A percentile compares a stretch with the other conserved stretches of the same genome.
Conservation (phyloP, 805 yeast species). For the Nakazawaea ishiwadae region DNA sequence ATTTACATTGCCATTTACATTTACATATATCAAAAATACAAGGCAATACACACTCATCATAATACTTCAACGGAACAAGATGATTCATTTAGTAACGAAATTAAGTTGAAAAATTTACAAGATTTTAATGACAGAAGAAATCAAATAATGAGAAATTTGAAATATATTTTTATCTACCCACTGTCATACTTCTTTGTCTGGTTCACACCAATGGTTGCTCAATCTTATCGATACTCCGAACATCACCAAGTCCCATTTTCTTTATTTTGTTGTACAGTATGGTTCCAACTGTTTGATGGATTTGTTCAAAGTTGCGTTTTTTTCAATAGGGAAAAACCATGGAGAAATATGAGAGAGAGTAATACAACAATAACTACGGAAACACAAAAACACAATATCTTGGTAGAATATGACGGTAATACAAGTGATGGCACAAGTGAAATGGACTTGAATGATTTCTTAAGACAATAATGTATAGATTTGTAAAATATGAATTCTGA, state of each 20-base stretch:
- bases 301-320: constrained; percentile 72
- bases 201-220: constrained; percentile 72
- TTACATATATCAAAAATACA: constrained; percentile 59
- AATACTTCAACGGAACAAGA: constrained; percentile 24
- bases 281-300: constrained; percentile 77
- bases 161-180: constrained; percentile 78
- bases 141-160: constrained; percentile 71
- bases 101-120: no score
- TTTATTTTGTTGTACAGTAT: constrained; percentile 59
- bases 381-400: no score
- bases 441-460: neutral
- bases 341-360: neutral
- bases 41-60: neutral
- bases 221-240: constrained; percentile 51
- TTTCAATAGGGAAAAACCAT: constrained; percentile 72
- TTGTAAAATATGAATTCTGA: no score
- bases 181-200: constrained; percentile 73
- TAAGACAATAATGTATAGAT: neutral
- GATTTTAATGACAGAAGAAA: constrained; percentile 58
- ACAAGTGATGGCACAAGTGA: neutral
- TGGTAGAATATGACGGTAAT: no score
- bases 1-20: constrained; percentile 68
- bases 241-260: constrained; percentile 56
- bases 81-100: neutral
- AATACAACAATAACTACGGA: neutral